Percentiles rank a stretch among this genome's conserved stretches.
Conservation (phyloP, 164 flowering plant genomes). For the Hamamelis virginiana region DNA sequence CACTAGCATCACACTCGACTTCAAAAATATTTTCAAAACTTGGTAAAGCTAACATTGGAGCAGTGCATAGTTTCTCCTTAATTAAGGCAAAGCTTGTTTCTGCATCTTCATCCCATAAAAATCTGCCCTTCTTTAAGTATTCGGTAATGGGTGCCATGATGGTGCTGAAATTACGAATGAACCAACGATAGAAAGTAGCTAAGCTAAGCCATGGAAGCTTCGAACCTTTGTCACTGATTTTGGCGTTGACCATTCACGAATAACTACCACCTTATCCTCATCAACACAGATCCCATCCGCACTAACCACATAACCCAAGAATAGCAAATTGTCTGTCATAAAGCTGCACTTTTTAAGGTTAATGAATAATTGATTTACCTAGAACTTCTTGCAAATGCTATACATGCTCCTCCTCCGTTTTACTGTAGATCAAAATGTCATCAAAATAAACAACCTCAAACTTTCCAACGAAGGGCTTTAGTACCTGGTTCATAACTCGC, state of each 20-base stretch:
- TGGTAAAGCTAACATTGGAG: too few species aligned
- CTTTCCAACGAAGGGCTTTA: too few species aligned
- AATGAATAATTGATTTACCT: neutral
- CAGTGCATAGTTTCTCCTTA: too few species aligned
- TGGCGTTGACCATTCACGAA: constrained; percentile 1
- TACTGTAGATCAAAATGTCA: neutral
- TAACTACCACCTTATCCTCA: neutral
- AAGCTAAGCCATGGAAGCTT: constrained; percentile 9
- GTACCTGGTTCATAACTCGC: too few species aligned
- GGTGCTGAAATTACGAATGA: constrained; percentile 1
- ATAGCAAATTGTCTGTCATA: too few species aligned
- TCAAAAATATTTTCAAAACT: too few species aligned
- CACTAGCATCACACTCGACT: too few species aligned
- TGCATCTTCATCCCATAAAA: too few species aligned
- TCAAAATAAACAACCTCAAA: neutral
- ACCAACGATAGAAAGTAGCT: neutral
- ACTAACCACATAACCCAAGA: too few species aligned
- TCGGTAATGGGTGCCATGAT: constrained; percentile 5
- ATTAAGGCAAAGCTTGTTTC: too few species aligned
- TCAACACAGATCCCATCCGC: neutral
- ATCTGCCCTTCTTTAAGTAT: neutral
- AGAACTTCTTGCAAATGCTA: neutral
- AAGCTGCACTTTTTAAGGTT: too few species aligned
- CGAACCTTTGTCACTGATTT: neutral
- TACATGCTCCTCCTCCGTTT: neutral